phyloP scores from a whole-genome alignment of 1,284 basidiomycete genomes.

The Porphyrellus sp. region DNA sequence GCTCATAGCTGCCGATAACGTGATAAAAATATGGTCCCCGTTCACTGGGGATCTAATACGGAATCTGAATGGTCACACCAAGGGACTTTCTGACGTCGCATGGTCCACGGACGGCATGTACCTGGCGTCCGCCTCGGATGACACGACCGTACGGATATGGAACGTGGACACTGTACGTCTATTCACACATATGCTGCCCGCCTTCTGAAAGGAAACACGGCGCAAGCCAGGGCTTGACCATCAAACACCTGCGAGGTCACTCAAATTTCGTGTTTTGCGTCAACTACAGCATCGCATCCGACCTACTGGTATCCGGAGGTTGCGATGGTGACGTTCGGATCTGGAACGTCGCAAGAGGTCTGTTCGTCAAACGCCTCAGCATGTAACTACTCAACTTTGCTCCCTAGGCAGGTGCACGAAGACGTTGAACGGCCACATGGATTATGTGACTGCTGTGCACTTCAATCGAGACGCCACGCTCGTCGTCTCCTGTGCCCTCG shows the following conservation, averaged over 20 bases:
- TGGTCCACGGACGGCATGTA: constrained; percentile 83
- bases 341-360: constrained; percentile 85
- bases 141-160: constrained; percentile 84
- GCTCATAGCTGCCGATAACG: constrained; percentile 63
- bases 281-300: constrained; percentile 85
- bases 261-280: constrained; percentile 89
- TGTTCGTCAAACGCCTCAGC: neutral
- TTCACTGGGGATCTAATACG: constrained; percentile 73
- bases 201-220: constrained; percentile 1
- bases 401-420: constrained; percentile 71
- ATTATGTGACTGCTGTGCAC: constrained; percentile 91
- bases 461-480: constrained; percentile 92
- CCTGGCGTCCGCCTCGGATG: constrained; percentile 88
- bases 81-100: constrained; percentile 84
- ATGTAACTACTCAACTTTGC: neutral
- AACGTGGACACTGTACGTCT: constrained; percentile 69
- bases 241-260: constrained; percentile 74
- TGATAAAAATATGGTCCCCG: constrained; percentile 79
- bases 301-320: constrained; percentile 86
- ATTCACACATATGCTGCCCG: neutral
- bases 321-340: constrained; percentile 92
- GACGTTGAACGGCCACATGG: constrained; percentile 87
- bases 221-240: constrained; percentile 55
- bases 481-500: constrained; percentile 87
- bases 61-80: constrained; percentile 68